These are phyloP conservation scores for Fusarium chuoi DNA, from an alignment of 2,329 filamentous ascomycete genomes.

Conservation along the genomic window DNA sequence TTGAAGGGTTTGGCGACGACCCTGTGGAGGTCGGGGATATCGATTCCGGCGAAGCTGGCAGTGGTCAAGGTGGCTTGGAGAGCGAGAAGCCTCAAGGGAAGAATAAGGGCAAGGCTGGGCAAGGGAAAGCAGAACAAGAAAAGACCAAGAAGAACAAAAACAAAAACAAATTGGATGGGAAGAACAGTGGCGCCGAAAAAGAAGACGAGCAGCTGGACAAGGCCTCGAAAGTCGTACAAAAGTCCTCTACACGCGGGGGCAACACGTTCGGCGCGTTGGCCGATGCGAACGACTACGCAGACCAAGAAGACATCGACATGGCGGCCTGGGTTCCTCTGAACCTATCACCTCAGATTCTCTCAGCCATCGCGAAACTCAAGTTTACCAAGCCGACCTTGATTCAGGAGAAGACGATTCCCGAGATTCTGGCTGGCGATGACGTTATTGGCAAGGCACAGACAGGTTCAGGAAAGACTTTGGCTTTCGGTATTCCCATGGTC, in stretches of 20 bases:
- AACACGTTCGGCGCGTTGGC: constrained; percentile 67
- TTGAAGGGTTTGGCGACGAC: constrained; percentile 71
- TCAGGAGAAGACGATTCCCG: constrained; percentile 81
- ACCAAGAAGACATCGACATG: constrained; percentile 71
- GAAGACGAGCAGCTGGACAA: constrained; percentile 48
- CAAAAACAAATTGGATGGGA: constrained; percentile 49
- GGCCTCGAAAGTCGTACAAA: constrained; percentile 50
- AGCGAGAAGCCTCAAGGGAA: constrained; percentile 43
- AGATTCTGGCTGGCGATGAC: constrained; percentile 84
- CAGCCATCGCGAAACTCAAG: constrained; percentile 79
- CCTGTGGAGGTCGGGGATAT: constrained; percentile 47
- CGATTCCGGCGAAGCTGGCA: constrained; percentile 47
- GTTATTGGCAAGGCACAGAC: constrained; percentile 96
- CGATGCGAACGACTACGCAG: constrained; percentile 64
- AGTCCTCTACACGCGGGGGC: constrained; percentile 53
- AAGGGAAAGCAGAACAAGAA: constrained; percentile 43
- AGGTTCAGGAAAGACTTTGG: constrained; percentile 95
- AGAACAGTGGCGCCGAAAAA: constrained; percentile 33
- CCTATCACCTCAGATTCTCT: constrained; percentile 76
- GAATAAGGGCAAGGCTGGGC: constrained; percentile 46
- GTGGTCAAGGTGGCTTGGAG: constrained; percentile 47
- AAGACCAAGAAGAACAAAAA: constrained; percentile 32
- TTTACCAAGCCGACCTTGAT: constrained; percentile 86
- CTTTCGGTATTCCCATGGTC: constrained; percentile 92
- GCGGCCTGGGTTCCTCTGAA: constrained; percentile 81